These are phyloP conservation scores for Paraphaeosphaeria minitans DNA, from an alignment of 2,329 filamentous ascomycete genomes.

Conservation along the genomic window DNA sequence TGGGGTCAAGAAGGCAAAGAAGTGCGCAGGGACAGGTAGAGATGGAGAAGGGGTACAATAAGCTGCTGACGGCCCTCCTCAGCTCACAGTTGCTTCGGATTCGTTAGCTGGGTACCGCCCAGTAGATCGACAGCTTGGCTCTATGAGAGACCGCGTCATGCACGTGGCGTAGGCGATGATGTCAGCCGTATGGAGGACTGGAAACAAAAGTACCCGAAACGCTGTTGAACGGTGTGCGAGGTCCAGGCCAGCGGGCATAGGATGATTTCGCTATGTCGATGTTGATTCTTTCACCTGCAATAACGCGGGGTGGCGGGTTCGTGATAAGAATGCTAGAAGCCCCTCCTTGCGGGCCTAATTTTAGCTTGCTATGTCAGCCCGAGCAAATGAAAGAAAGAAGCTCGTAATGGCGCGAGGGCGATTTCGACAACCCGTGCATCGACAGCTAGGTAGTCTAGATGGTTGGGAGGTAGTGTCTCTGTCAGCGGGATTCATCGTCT, in stretches of 20 bases:
- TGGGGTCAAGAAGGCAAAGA: slow-evolving; percentile 4
- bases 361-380: not conserved
- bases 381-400: not conserved
- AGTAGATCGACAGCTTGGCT: slow-evolving; percentile 17
- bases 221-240: no score
- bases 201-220: slow-evolving; percentile 14
- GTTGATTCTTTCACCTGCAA: no score
- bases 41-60: slow-evolving; percentile 9
- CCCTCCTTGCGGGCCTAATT: not conserved
- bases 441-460: no score
- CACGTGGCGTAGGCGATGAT: slow-evolving; percentile 29
- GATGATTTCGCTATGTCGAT: not conserved
- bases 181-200: slow-evolving; percentile 18
- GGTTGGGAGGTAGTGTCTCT: not conserved
- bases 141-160: slow-evolving; percentile 30
- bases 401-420: not conserved
- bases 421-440: not conserved
- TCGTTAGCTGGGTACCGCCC: not conserved
- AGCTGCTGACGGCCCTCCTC: slow-evolving; percentile 14
- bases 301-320: not conserved
- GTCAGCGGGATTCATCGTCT: not conserved
- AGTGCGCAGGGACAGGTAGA: not conserved
- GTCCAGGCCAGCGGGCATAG: not conserved
- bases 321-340: not conserved
- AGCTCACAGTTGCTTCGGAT: slow-evolving; percentile 5